phyloP scores from a whole-genome alignment of 2,329 filamentous ascomycete genomes.

The Paraphaeosphaeria sporulosa region DNA sequence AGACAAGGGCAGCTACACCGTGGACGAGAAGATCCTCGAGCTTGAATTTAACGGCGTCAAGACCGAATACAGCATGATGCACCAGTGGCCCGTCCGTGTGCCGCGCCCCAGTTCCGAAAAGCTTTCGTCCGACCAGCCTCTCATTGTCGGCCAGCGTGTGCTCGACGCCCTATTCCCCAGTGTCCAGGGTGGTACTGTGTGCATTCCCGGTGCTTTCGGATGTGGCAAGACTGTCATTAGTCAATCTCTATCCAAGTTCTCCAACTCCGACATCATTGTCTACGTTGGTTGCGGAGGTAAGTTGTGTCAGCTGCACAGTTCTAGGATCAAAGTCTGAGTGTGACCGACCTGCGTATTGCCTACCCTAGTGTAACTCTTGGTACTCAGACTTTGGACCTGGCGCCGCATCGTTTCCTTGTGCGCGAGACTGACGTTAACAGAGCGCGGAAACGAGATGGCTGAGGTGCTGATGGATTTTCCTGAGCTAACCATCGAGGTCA shows the following conservation, averaged over 20 bases:
- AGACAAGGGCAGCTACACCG: conserved; percentile 89
- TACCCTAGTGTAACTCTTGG: too few species aligned
- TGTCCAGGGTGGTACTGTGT: conserved; percentile 96
- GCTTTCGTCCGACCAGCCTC: conserved; percentile 85
- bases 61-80: conserved; percentile 97
- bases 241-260: conserved; percentile 99
- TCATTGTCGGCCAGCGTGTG: conserved; percentile 96
- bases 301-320: not conserved
- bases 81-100: conserved; percentile 96
- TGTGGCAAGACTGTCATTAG: conserved; percentile 99
- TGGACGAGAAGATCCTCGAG: conserved; percentile 92
- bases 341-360: too few species aligned
- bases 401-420: not conserved
- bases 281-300: conserved; percentile 74
- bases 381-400: too few species aligned
- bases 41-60: conserved; percentile 97
- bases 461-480: conserved; percentile 99
- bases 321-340: too few species aligned
- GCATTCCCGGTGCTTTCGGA: conserved; percentile 97
- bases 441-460: conserved; percentile 99
- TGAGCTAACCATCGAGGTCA: conserved; percentile 92
- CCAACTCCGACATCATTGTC: conserved; percentile 98
- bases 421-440: conserved; percentile 21
- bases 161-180: conserved; percentile 94
- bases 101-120: conserved; percentile 93